Base-by-base conservation (phyloP, 2,329 filamentous ascomycete species). In the Aspergillus pseudonomiae region DNA sequence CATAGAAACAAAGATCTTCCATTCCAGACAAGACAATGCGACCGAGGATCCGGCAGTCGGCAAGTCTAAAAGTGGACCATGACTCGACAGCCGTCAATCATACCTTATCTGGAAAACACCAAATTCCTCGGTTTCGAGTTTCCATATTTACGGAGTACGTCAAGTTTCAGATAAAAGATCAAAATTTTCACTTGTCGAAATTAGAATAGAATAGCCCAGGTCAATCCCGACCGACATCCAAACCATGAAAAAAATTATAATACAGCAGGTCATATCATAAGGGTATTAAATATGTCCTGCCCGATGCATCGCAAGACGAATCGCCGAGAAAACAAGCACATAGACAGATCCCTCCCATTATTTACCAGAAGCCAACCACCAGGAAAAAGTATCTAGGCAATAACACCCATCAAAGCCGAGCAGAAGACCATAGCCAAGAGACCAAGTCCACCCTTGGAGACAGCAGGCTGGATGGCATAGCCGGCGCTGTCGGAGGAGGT, bases 361-460 rank as follows among this genome's bases (percentile, higher is more conserved):
- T 14, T 24, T 6, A 1, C 11, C n/a, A 9, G 7, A 14, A 53
- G 9, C 21, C 21, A 52, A 16, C 26, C 24, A 1, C 14, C 4
- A 14, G 19, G 12, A n/a, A 4, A n/a, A 24, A 12, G 30, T 34
- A 57, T 53, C n/a, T 53, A 65, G 48, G 68, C 68, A 43, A 74
- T 24, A 43, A 70, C 63, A 9, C 74, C 74, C 63, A 74, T 61
- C 14, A 77, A 21, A 14, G 70, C 67, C 5, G 74, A 76, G 56
- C 72, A 72, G 45, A 75, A 70, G 36, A 78, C 21, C 63, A 78
- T 65, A 0, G 69, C 75, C 59, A 78, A 55, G 1, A 78, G 41
- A 5, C 75, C 74, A 10, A 78, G 48, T 1, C 75, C 74, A 6
- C 69, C 63, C 63, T 71, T 74, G 1, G 73, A 75, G 26, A 77